These are phyloP conservation scores for Gossypium ekmanianum DNA, from an alignment of 345 rosid species.

Conservation along the genomic window DNA sequence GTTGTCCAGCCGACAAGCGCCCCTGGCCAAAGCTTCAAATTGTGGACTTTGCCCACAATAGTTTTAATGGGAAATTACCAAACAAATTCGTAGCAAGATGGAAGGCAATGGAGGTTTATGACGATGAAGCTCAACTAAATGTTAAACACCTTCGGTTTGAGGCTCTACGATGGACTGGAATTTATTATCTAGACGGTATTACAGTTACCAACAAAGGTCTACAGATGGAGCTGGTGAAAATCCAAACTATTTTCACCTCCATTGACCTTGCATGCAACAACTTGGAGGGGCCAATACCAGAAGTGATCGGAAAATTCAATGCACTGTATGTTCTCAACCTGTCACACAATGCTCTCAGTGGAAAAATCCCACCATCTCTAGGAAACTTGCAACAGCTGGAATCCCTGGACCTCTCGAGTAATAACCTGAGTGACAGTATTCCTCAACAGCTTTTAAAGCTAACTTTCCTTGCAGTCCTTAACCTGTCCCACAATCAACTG, in stretches of 20 bases:
- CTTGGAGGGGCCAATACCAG: constrained; percentile 31
- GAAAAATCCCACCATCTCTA: constrained; percentile 23
- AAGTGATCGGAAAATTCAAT: constrained; percentile 16
- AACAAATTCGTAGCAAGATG: constrained; percentile 7
- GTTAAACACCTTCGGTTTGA: constrained; percentile 21
- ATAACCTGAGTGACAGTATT: constrained; percentile 20
- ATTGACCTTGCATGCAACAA: constrained; percentile 35
- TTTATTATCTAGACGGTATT: constrained; percentile 36
- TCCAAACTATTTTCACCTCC: constrained; percentile 38
- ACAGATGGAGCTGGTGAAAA: constrained; percentile 35
- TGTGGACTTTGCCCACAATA: constrained; percentile 16
- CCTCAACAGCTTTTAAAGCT: constrained; percentile 26
- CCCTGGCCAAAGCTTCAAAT: constrained; percentile 35
- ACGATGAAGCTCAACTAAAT: neutral
- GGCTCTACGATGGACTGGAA: neutral
- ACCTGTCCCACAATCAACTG: constrained; percentile 34
- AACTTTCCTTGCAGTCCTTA: constrained; percentile 27
- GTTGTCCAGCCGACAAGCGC: neutral
- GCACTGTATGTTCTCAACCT: constrained; percentile 28
- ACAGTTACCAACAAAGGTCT: constrained; percentile 45
- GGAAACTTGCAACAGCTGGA: constrained; percentile 27
- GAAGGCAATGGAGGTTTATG: constrained; percentile 34
- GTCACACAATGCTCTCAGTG: constrained; percentile 30
- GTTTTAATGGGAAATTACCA: constrained; percentile 22
- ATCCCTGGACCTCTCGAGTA: constrained; percentile 38